Evolutionary conservation across 306 rosid genomes (phyloP).

Genomic region (Citrullus colocynthis): DNA sequence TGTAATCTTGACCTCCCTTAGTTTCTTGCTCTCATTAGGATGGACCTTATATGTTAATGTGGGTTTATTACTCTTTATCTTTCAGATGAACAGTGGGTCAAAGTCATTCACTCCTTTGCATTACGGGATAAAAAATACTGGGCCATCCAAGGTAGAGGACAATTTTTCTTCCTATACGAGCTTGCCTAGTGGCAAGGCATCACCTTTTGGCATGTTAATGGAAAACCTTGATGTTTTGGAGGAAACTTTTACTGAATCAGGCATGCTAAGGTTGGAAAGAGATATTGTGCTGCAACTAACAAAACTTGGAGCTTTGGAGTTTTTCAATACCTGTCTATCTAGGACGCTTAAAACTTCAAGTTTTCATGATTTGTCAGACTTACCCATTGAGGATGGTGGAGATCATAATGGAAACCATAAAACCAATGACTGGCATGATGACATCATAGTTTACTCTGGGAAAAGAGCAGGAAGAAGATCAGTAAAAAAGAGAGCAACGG

Average conservation of each 20-base stretch:
- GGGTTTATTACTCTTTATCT: slow-evolving; percentile 5
- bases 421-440: slow-evolving; percentile 11
- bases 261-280: slow-evolving; percentile 37
- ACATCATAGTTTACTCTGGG: slow-evolving; percentile 36
- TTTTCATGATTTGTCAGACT: slow-evolving; percentile 13
- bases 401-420: slow-evolving; percentile 17
- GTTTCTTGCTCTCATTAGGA: not conserved
- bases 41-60: slow-evolving; percentile 9
- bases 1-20: not conserved
- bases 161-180: slow-evolving; percentile 5
- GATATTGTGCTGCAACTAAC: slow-evolving; percentile 47
- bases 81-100: slow-evolving; percentile 32
- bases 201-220: slow-evolving; percentile 49
- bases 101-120: slow-evolving; percentile 18
- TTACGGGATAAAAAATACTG: slow-evolving; percentile 16
- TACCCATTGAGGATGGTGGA: slow-evolving; percentile 12
- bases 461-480: slow-evolving; percentile 38
- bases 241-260: slow-evolving; percentile 57
- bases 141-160: slow-evolving; percentile 21
- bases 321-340: slow-evolving; percentile 45
- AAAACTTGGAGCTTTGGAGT: slow-evolving; percentile 65
- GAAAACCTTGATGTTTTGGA: slow-evolving; percentile 67
- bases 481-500: slow-evolving; percentile 25
- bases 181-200: slow-evolving; percentile 24
- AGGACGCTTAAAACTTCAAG: slow-evolving; percentile 33